phyloP scores from a whole-genome alignment of 257 asterid genomes.

The Phtheirospermum japonicum region DNA sequence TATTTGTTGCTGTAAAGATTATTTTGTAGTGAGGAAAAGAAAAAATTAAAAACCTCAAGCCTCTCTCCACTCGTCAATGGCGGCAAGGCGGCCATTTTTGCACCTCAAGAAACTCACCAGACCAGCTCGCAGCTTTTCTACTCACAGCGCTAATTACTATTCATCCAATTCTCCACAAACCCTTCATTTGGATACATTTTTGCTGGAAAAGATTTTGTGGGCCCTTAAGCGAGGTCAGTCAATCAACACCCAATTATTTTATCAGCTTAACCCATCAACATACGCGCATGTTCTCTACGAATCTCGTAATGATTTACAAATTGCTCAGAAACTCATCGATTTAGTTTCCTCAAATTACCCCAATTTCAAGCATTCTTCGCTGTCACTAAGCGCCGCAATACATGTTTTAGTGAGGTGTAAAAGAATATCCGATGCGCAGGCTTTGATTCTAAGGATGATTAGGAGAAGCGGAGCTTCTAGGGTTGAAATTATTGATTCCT shows the following conservation, averaged over 20 bases:
- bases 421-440: conserved; percentile 69
- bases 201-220: conserved; percentile 57
- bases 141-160: conserved; percentile 14
- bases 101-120: conserved; percentile 21
- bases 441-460: conserved; percentile 63
- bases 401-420: conserved; percentile 51
- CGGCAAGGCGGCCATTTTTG: conserved; percentile 29
- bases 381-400: conserved; percentile 56
- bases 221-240: conserved; percentile 55
- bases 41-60: too few relatives aligned
- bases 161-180: conserved; percentile 25
- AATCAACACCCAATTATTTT: conserved; percentile 34
- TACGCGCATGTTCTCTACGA: conserved; percentile 46
- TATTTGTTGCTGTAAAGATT: too few relatives aligned
- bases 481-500: conserved; percentile 51
- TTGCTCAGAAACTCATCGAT: conserved; percentile 53
- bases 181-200: conserved; percentile 41
- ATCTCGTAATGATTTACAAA: conserved; percentile 47
- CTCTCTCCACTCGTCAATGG: conserved; percentile 30
- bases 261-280: conserved; percentile 46
- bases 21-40: too few relatives aligned
- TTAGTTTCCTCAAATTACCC: conserved; percentile 43
- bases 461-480: conserved; percentile 65
- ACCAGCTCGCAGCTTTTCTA: conserved; percentile 9
- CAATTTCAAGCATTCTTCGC: conserved; percentile 57